A percentile compares a stretch with the other conserved stretches of the same genome.
These are phyloP conservation scores for Skeletonema grethae DNA, from an alignment of 108 stramenopile genomes.

Conservation along the genomic window DNA sequence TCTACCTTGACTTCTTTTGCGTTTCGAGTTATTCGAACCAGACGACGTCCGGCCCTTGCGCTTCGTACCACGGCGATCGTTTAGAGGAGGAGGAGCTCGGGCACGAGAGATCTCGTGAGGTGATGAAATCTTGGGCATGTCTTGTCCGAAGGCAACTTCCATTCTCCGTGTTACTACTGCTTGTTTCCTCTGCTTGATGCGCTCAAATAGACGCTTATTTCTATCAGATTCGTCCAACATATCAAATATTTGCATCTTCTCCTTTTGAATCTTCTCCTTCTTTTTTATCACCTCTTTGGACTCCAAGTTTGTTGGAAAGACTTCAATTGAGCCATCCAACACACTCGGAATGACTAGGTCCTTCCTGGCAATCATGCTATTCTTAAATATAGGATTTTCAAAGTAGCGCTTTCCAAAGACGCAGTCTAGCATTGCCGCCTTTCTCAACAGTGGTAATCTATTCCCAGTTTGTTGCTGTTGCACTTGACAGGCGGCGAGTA, in stretches of 20 bases:
- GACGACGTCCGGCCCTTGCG: conserved; percentile 3
- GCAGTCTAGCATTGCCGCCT: conserved; percentile 70
- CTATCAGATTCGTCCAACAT: conserved; percentile 35
- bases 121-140: neutral
- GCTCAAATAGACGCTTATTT: conserved; percentile 28
- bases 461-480: conserved; percentile 70
- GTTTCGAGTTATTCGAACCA: neutral
- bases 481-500: conserved; percentile 57
- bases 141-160: conserved; percentile 34
- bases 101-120: conserved; percentile 6
- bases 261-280: conserved; percentile 33
- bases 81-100: neutral
- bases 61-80: conserved; percentile 1
- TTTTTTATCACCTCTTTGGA: conserved; percentile 39
- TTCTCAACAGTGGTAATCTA: conserved; percentile 63
- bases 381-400: conserved; percentile 51
- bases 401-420: conserved; percentile 51
- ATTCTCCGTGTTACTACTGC: conserved; percentile 22
- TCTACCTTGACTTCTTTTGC: neutral
- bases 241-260: conserved; percentile 21
- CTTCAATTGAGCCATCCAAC: conserved; percentile 65
- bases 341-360: conserved; percentile 63
- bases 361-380: conserved; percentile 51
- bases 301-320: conserved; percentile 32
- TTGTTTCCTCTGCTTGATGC: conserved; percentile 24